Percentiles rank a stretch among this genome's conserved stretches.
These are phyloP conservation scores for Blastocystis sp. DNA, from an alignment of 352 stramenopile genomes.

Conservation along the genomic window DNA sequence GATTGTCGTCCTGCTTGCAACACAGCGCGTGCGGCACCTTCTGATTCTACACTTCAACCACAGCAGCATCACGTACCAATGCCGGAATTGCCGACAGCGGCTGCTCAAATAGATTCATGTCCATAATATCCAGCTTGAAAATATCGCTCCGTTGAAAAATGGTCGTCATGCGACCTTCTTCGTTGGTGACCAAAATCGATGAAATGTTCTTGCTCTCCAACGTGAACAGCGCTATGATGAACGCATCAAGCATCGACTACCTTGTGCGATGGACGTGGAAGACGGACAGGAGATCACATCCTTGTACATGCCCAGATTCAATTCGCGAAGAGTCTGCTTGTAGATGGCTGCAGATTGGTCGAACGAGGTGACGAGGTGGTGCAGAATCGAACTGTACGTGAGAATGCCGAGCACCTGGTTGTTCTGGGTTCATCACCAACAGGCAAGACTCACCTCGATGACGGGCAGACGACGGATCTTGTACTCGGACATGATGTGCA, in stretches of 20 bases:
- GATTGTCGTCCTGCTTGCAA: slow-evolving; percentile 50
- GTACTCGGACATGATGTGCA: slow-evolving; percentile 62
- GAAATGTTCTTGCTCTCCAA: slow-evolving; percentile 63
- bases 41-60: slow-evolving; percentile 13
- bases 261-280: slow-evolving; percentile 37
- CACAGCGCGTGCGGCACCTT: slow-evolving; percentile 50
- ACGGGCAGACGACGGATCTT: slow-evolving; percentile 52
- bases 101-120: slow-evolving; percentile 43
- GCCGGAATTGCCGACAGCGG: not conserved
- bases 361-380: slow-evolving; percentile 32
- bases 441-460: not conserved
- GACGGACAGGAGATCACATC: slow-evolving; percentile 62
- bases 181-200: slow-evolving; percentile 47
- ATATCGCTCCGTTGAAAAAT: slow-evolving; percentile 66
- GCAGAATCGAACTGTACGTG: slow-evolving; percentile 56
- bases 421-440: not conserved
- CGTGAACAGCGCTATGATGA: slow-evolving; percentile 37
- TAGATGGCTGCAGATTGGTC: slow-evolving; percentile 41
- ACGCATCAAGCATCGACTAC: not conserved
- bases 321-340: slow-evolving; percentile 41
- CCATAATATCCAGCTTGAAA: slow-evolving; percentile 65
- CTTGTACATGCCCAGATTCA: slow-evolving; percentile 60
- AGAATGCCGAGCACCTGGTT: slow-evolving; percentile 53
- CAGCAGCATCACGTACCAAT: not conserved
- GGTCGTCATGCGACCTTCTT: slow-evolving; percentile 50